Percentiles rank a stretch among this genome's conserved stretches.
Evolutionary conservation across 139 green algal genomes (phyloP).

Genomic region (Raphidocelis subcapitata): DNA sequence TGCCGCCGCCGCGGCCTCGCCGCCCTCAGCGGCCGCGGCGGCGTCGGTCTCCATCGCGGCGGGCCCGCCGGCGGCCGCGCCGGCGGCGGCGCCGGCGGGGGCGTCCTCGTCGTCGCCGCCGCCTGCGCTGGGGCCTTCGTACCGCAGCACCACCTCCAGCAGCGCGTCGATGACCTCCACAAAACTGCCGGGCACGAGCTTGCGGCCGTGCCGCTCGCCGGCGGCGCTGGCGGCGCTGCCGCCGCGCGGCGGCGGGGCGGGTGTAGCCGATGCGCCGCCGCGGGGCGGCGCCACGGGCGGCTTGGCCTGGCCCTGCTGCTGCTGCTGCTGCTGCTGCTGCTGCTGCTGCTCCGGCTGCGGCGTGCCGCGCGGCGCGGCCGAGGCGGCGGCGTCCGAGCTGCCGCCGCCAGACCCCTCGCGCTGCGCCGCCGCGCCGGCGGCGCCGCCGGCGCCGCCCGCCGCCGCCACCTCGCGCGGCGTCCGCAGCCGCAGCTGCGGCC

Average conservation of each 20-base stretch:
- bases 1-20: neutral
- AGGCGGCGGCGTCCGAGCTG: no score
- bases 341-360: neutral
- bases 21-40: neutral
- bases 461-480: neutral
- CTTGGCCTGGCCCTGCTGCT: neutral
- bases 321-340: neutral
- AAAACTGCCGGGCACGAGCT: slow-evolving; percentile 64
- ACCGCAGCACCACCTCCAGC: slow-evolving; percentile 72
- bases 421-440: neutral
- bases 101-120: neutral
- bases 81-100: neutral
- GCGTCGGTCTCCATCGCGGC: slow-evolving; percentile 10
- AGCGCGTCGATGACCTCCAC: slow-evolving; percentile 83
- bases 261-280: neutral
- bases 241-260: neutral
- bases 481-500: slow-evolving; percentile 9
- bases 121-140: slow-evolving; percentile 27
- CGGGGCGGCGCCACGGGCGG: neutral
- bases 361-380: no score
- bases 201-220: neutral
- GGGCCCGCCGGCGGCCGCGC: slow-evolving; percentile 3
- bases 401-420: neutral
- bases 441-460: neutral
- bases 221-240: slow-evolving; percentile 4